Conservation (phyloP, 163 green algal species). For the Trebouxia gelatinosa region DNA sequence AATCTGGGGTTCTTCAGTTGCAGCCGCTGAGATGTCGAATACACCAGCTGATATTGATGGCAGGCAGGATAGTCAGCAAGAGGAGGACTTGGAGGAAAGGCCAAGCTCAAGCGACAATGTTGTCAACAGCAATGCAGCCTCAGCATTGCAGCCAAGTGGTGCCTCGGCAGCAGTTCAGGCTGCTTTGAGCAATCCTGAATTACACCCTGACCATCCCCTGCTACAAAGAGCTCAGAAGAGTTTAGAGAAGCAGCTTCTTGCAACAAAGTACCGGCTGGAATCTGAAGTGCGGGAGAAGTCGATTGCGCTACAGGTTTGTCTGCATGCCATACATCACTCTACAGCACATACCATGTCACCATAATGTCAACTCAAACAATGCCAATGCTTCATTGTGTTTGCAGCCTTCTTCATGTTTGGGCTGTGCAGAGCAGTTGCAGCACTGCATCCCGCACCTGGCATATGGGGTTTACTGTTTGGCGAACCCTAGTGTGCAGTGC, state of each 20-base stretch:
- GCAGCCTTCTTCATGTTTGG: not conserved
- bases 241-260: slow-evolving; percentile 59
- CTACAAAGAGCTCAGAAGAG: slow-evolving; percentile 59
- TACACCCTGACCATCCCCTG: slow-evolving; percentile 51
- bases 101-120: not conserved
- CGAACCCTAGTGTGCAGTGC: no score
- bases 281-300: slow-evolving; percentile 76
- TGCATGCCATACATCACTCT: no score
- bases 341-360: no score
- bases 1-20: not conserved
- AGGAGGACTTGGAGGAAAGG: not conserved
- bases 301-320: slow-evolving; percentile 64
- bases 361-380: not conserved
- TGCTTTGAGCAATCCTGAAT: not conserved
- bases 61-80: not conserved
- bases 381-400: not conserved
- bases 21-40: not conserved
- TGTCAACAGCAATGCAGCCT: not conserved
- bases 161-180: no score
- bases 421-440: not conserved
- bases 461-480: not conserved
- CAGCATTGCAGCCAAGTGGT: no score
- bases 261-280: slow-evolving; percentile 59
- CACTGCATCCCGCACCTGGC: not conserved
- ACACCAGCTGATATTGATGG: not conserved